Percentiles rank a stretch among this genome's conserved stretches.
phyloP scores from a whole-genome alignment of 768 basidiomycete species.

The Boletus vinaceobasis region DNA sequence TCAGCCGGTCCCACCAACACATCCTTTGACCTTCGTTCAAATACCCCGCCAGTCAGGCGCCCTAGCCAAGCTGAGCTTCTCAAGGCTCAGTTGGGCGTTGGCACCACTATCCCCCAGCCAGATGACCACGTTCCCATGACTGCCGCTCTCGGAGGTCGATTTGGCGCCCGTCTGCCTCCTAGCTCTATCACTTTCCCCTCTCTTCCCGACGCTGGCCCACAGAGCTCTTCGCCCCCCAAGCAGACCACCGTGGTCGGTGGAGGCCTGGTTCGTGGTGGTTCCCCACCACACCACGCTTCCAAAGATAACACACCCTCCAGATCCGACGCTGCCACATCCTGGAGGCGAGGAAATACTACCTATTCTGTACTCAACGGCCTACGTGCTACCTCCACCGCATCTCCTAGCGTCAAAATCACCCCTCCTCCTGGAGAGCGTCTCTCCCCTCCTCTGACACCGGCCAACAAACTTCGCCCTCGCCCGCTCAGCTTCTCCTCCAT shows the following conservation, averaged over 20 bases:
- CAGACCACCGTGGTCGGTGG: conserved; percentile 70
- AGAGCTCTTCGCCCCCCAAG: conserved; percentile 41
- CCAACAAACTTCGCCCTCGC: conserved; percentile 52
- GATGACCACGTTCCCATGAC: conserved; percentile 78
- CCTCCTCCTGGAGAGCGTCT: conserved; percentile 63
- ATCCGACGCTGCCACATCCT: conserved; percentile 74
- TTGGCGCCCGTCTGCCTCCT: conserved; percentile 54
- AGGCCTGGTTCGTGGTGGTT: conserved; percentile 63
- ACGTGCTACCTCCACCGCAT: conserved; percentile 49
- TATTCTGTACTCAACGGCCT: conserved; percentile 70
- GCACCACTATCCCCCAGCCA: conserved; percentile 14
- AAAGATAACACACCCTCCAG: conserved; percentile 56
- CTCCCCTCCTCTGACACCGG: conserved; percentile 41
- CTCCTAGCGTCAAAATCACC: conserved; percentile 68
- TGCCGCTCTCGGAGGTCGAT: conserved; percentile 71
- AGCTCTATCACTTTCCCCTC: conserved; percentile 39
- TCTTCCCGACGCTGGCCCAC: conserved; percentile 44
- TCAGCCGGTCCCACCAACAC: conserved; percentile 69
- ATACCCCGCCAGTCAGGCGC: conserved; percentile 60
- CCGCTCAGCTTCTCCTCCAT: conserved; percentile 60
- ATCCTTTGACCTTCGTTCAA: conserved; percentile 63
- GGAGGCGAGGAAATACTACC: conserved; percentile 71
- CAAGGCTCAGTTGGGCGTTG: conserved; percentile 54
- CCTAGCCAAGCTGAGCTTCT: conserved; percentile 66
- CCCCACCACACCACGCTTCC: conserved; percentile 38